phyloP scores from a whole-genome alignment of 352 stramenopile genomes.

The Pythium monospermum region DNA sequence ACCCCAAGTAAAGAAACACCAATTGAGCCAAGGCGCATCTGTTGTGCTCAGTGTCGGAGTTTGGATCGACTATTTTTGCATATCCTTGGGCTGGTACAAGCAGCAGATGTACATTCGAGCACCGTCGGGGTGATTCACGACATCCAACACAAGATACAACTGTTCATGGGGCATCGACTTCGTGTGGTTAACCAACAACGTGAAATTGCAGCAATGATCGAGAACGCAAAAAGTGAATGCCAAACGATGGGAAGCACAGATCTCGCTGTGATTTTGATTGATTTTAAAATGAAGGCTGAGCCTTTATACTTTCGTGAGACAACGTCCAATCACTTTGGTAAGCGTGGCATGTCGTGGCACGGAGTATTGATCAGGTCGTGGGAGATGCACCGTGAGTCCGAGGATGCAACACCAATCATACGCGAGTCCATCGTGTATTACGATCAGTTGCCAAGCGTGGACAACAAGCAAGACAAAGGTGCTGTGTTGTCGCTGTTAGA shows the following conservation, averaged over 20 bases:
- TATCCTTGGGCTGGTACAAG: too few species aligned
- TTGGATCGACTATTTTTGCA: not conserved
- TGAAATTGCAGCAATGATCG: too few species aligned
- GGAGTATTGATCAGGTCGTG: not conserved
- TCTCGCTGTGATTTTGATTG: not conserved
- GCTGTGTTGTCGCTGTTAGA: not conserved
- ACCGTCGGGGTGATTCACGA: not conserved
- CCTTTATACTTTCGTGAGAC: not conserved
- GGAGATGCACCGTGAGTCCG: not conserved
- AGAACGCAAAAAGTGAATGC: too few species aligned
- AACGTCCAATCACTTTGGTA: not conserved
- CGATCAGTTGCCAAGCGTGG: not conserved
- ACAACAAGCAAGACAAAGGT: not conserved
- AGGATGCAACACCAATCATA: not conserved
- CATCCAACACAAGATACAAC: constrained; percentile 1
- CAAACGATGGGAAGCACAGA: too few species aligned
- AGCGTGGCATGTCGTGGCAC: not conserved
- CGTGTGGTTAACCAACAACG: constrained; percentile 10
- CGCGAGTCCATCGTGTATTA: not conserved
- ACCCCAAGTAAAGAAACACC: too few species aligned
- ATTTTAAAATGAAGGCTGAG: not conserved
- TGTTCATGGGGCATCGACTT: constrained; percentile 3
- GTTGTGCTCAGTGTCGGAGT: not conserved
- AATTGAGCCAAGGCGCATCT: too few species aligned
- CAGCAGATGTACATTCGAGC: too few species aligned